Evolutionary conservation across 2,329 filamentous ascomycete genomes (phyloP).

Genomic region (Madurella mycetomatis): DNA sequence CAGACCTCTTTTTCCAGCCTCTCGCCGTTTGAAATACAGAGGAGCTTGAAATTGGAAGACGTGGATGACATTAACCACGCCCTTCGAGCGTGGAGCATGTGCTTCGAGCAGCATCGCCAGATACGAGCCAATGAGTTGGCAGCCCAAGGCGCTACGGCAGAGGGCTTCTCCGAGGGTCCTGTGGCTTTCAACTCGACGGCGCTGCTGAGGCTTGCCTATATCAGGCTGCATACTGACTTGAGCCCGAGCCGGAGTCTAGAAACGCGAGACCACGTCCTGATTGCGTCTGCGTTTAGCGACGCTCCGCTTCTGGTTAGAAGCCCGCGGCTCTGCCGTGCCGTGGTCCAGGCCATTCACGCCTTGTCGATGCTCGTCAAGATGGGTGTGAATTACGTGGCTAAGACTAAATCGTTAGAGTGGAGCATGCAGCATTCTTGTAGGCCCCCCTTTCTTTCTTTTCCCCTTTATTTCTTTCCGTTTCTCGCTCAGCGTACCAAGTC

Average conservation of each 20-base stretch:
- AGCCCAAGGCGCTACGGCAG: slow-evolving; percentile 38
- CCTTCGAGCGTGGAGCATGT: slow-evolving; percentile 53
- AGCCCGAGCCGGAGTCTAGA: slow-evolving; percentile 59
- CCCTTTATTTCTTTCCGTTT: not conserved
- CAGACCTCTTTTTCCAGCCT: slow-evolving; percentile 53
- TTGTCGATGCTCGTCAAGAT: slow-evolving; percentile 62
- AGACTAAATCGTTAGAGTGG: slow-evolving; percentile 58
- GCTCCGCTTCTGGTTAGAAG: slow-evolving; percentile 57
- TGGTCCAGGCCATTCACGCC: slow-evolving; percentile 65
- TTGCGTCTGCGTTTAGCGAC: slow-evolving; percentile 57
- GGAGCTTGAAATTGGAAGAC: slow-evolving; percentile 50
- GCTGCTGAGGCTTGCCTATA: slow-evolving; percentile 56
- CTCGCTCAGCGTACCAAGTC: too few species aligned
- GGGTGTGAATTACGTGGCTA: slow-evolving; percentile 58
- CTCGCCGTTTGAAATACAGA: slow-evolving; percentile 46
- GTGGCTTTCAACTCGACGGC: slow-evolving; percentile 64
- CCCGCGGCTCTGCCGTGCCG: slow-evolving; percentile 56
- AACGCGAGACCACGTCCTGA: slow-evolving; percentile 57
- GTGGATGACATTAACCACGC: slow-evolving; percentile 54
- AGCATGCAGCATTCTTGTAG: slow-evolving; percentile 59
- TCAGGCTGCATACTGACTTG: slow-evolving; percentile 62
- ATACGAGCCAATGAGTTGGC: slow-evolving; percentile 45
- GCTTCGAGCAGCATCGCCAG: slow-evolving; percentile 54
- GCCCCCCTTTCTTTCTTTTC: slow-evolving; percentile 26
- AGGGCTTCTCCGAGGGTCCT: slow-evolving; percentile 52